Conservation (phyloP, 257 asterid species). For the Thymus mandschuricus region DNA sequence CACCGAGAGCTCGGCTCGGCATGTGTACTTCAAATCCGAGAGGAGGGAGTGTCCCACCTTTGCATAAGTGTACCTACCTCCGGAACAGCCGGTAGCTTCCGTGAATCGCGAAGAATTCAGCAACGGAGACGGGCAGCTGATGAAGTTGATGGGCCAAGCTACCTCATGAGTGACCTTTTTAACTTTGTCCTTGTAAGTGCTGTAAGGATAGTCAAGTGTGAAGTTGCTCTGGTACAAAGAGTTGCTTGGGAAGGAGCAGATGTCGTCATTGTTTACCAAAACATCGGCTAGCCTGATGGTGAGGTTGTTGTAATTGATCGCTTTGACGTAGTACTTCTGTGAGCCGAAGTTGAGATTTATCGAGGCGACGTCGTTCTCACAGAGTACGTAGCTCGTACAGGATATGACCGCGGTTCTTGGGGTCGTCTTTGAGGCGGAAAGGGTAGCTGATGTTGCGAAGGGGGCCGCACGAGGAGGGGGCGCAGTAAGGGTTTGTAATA, state of each 20-base stretch:
- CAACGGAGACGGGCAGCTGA: neutral
- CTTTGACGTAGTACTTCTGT: conserved; percentile 27
- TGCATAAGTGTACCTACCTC: too few relatives aligned
- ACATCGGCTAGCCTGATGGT: conserved; percentile 38
- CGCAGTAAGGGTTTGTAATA: neutral
- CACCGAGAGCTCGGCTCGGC: neutral
- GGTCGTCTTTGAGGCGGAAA: conserved; percentile 48
- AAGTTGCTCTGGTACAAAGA: neutral
- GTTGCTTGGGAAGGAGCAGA: conserved; percentile 15
- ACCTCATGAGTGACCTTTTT: too few relatives aligned
- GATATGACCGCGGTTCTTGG: conserved; percentile 45
- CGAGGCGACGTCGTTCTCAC: conserved; percentile 34
- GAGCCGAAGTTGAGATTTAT: conserved; percentile 25
- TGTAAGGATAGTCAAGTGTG: too few relatives aligned
- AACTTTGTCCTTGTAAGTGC: too few relatives aligned
- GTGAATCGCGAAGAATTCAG: neutral
- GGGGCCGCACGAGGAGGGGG: conserved; percentile 46
- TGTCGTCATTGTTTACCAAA: conserved; percentile 19
- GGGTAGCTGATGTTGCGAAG: conserved; percentile 40
- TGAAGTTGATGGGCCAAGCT: neutral
- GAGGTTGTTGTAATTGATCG: conserved; percentile 25
- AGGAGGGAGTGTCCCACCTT: too few relatives aligned
- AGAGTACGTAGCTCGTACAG: conserved; percentile 27
- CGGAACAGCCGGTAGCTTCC: too few relatives aligned
- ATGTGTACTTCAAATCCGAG: too few relatives aligned